Evolutionary conservation across 345 rosid species (phyloP), one percentile per base, ranked within the genome.

Genomic region (Euphorbia tirucalli): DNA sequence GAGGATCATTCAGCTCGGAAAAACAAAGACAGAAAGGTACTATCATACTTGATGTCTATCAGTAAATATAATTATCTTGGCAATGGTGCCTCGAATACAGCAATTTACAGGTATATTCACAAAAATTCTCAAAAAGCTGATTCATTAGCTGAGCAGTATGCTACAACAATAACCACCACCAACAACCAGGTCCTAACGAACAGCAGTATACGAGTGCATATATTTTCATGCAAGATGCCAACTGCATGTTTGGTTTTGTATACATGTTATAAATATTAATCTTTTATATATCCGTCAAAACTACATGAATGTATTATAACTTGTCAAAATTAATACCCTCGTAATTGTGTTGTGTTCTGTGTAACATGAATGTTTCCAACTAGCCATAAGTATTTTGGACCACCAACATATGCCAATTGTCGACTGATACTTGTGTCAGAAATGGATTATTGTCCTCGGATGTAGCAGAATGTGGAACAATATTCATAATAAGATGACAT

Each of bases 11-110:
- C 93, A 19, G 81, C 88, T 54, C 78, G 93, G 86, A 90, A 88
- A 76, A 92, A 77, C 66, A 92, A 87, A 83, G 97, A 92, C 72
- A 88, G 89, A 77, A 88, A 87, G 85, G 97, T 90, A 87, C 71
- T 73, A 52, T 21, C 70, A 44, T 28, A 11, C 21, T 44, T 64
- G 30, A 30, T 27, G 11, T 60, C 52, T 21, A 19, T 15, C 22
- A 18, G 7, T 49, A 37, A 54, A 25, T 68, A 2, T 44, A 39
- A 22, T 11, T 50, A 10, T 24, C 32, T 52, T 25, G 57, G 16
- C 10, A 77, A 14, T 41, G 37, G 46, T 52, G 39, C 25, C 46
- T 27, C 28, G 61, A 13, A 65, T 14, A 16, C n/a, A 31, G 15
- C 11, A 52, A 15, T 37, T 21, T 6, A 44, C 50, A 58, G 43